phyloP scores from a whole-genome alignment of 1,284 basidiomycete genomes.

The Bondarzewia mesenterica region DNA sequence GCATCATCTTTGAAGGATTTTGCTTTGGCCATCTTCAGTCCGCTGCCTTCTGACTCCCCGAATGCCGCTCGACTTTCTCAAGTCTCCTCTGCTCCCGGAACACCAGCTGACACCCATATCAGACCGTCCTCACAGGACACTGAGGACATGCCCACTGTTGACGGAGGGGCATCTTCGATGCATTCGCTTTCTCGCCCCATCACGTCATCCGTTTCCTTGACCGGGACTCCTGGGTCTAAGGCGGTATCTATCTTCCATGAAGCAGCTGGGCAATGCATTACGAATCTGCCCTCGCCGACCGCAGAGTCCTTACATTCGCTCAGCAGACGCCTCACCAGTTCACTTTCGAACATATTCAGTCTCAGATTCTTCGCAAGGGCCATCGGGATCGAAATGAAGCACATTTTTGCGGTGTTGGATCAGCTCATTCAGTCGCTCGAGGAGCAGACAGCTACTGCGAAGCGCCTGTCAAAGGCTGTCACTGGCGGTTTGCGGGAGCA shows the following conservation, averaged over 20 bases:
- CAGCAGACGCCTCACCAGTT: slow-evolving; percentile 35
- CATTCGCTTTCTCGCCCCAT: slow-evolving; percentile 4
- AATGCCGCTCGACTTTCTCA: slow-evolving; percentile 13
- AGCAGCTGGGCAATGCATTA: slow-evolving; percentile 1
- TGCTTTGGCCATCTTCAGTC: slow-evolving; percentile 46
- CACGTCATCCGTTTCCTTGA: slow-evolving; percentile 9
- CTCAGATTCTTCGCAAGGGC: slow-evolving; percentile 33
- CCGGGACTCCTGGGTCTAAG: slow-evolving; percentile 7
- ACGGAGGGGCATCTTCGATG: not conserved
- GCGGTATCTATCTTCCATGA: slow-evolving; percentile 10
- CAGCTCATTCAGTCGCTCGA: slow-evolving; percentile 44
- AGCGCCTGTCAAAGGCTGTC: slow-evolving; percentile 37
- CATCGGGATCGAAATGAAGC: slow-evolving; percentile 43
- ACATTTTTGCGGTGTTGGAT: slow-evolving; percentile 55
- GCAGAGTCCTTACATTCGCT: slow-evolving; percentile 27
- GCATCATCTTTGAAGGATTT: slow-evolving; percentile 43
- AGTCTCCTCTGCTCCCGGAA: slow-evolving; percentile 23
- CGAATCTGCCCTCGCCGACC: slow-evolving; percentile 10
- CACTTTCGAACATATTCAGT: slow-evolving; percentile 45
- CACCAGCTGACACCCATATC: slow-evolving; percentile 7
- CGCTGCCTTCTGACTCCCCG: slow-evolving; percentile 23
- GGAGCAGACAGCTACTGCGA: slow-evolving; percentile 24
- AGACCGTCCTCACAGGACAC: slow-evolving; percentile 11
- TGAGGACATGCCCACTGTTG: not conserved
- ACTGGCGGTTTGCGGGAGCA: slow-evolving; percentile 38